Percentiles rank a stretch among this genome's conserved stretches.
These are phyloP conservation scores for Psilocybe mexicana DNA, from an alignment of 1,284 basidiomycete genomes.

Conservation along the genomic window DNA sequence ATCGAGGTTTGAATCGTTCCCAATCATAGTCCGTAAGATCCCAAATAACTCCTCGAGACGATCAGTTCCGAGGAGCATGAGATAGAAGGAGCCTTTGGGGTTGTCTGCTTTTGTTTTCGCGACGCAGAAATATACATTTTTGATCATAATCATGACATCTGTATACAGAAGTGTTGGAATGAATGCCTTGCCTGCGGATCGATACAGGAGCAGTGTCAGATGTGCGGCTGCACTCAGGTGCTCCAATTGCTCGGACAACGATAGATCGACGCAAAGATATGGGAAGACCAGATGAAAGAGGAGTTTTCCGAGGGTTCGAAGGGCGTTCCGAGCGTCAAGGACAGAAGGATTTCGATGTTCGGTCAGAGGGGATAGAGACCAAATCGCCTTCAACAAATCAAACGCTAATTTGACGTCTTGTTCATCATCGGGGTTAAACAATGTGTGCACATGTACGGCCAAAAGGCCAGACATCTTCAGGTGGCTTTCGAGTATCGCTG, in stretches of 20 bases:
- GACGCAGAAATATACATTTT: too few relatives aligned
- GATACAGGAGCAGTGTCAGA: neutral
- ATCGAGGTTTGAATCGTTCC: slow-evolving; percentile 33
- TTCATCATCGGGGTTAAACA: too few relatives aligned
- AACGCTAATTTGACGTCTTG: too few relatives aligned
- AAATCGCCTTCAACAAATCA: too few relatives aligned
- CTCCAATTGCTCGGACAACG: slow-evolving; percentile 35
- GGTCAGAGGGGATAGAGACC: too few relatives aligned
- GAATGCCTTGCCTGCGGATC: slow-evolving; percentile 17
- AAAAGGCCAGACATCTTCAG: too few relatives aligned
- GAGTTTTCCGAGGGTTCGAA: slow-evolving; percentile 27
- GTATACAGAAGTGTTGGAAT: slow-evolving; percentile 29
- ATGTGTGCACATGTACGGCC: too few relatives aligned
- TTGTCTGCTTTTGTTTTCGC: slow-evolving; percentile 35
- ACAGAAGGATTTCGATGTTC: too few relatives aligned
- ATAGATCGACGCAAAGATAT: slow-evolving; percentile 34
- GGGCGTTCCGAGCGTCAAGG: slow-evolving; percentile 16
- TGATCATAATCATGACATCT: slow-evolving; percentile 30
- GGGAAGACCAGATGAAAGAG: slow-evolving; percentile 30
- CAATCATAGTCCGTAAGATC: slow-evolving; percentile 31
- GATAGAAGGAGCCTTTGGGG: slow-evolving; percentile 30
- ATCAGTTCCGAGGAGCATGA: slow-evolving; percentile 38
- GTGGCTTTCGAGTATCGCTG: slow-evolving; percentile 12
- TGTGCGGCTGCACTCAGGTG: slow-evolving; percentile 37
- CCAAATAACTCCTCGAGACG: too few relatives aligned